phyloP scores from a whole-genome alignment of 2,329 filamentous ascomycete genomes.

The Cadophora sp. region DNA sequence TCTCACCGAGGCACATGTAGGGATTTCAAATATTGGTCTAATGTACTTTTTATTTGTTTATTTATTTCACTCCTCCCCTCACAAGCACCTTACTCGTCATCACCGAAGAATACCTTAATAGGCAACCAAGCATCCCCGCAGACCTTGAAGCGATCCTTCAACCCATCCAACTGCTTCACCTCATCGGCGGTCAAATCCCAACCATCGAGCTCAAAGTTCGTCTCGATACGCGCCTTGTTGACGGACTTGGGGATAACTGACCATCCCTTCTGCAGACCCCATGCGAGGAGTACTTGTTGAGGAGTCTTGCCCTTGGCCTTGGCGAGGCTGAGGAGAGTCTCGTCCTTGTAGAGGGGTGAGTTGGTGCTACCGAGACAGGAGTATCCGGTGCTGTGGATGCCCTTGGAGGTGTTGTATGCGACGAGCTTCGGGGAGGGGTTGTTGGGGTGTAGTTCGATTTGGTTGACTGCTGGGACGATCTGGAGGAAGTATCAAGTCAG shows the following conservation, averaged over 20 bases:
- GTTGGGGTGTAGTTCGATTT: constrained; percentile 82
- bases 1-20: background rate
- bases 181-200: constrained; percentile 78
- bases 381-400: constrained; percentile 78
- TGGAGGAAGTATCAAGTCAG: constrained; percentile 38
- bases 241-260: constrained; percentile 88
- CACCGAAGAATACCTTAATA: constrained; percentile 81
- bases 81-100: constrained; percentile 70
- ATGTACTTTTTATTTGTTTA: background rate
- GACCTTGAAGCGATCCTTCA: constrained; percentile 75
- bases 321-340: constrained; percentile 67
- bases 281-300: constrained; percentile 80
- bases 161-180: constrained; percentile 62
- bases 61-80: background rate
- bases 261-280: constrained; percentile 82
- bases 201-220: constrained; percentile 77
- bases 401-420: constrained; percentile 73
- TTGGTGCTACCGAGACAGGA: constrained; percentile 75
- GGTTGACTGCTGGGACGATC: constrained; percentile 74
- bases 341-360: constrained; percentile 73
- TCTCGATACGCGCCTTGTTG: constrained; percentile 74
- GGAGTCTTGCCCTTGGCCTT: constrained; percentile 70
- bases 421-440: constrained; percentile 82
- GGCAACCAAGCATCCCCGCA: constrained; percentile 78
- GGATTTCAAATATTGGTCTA: background rate